These are phyloP conservation scores for Trichophyton simii DNA, from an alignment of 2,329 filamentous ascomycete species.

Conservation along the genomic window DNA sequence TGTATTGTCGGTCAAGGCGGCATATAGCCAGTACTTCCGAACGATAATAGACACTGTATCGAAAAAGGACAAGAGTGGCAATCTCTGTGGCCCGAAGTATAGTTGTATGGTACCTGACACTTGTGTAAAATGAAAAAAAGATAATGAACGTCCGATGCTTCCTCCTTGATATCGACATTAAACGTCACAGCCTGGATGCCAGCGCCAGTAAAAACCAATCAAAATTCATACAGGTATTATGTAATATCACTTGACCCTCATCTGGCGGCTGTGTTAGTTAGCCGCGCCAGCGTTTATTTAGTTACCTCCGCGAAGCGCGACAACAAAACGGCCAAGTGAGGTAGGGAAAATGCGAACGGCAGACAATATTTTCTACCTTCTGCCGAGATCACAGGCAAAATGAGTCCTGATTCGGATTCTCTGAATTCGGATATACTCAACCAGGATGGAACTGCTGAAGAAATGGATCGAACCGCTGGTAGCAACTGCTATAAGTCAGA, in stretches of 20 bases:
- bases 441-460: slow-evolving; percentile 2
- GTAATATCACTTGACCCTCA: not conserved
- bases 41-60: not conserved
- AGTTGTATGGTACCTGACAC: not conserved
- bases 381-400: not conserved
- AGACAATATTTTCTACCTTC: not conserved
- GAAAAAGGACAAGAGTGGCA: not conserved
- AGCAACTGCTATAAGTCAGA: not conserved
- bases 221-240: not conserved
- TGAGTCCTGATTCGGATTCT: not conserved
- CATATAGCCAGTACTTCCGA: not conserved
- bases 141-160: not conserved
- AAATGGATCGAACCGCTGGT: slow-evolving; percentile 2
- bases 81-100: not conserved
- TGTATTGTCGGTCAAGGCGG: not conserved
- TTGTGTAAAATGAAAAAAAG: not conserved
- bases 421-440: not conserved
- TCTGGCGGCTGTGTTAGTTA: not conserved
- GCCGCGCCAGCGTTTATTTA: not conserved
- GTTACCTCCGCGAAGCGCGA: not conserved
- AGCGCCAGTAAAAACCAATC: not conserved
- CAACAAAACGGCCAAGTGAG: not conserved
- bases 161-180: not conserved
- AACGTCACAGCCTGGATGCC: slow-evolving; percentile 1
- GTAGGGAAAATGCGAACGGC: not conserved